A percentile compares a stretch with the other conserved stretches of the same genome.
Conservation (phyloP, 768 basidiomycete species). For the Boletus reticulatus region DNA sequence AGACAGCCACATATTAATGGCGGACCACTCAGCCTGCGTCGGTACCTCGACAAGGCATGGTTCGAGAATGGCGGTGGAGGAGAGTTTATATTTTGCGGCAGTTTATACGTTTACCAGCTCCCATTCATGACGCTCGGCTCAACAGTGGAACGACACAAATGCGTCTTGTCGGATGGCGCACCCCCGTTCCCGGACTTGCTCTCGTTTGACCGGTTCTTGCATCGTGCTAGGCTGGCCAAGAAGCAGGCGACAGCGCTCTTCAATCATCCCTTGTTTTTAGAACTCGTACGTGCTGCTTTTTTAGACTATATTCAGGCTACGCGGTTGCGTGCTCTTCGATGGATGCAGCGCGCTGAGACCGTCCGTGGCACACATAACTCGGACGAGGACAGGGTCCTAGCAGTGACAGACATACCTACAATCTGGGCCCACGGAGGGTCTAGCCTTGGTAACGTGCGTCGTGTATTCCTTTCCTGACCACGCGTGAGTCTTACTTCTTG, state of each 20-base stretch:
- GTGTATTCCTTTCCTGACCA: too few relatives aligned
- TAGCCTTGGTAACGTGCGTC: too few relatives aligned
- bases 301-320: conserved; percentile 4
- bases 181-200: conserved; percentile 43
- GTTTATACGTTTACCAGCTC: conserved; percentile 43
- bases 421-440: too few relatives aligned
- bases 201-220: conserved; percentile 43
- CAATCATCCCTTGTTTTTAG: conserved; percentile 46
- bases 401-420: too few relatives aligned
- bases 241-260: conserved; percentile 33
- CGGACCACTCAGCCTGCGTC: conserved; percentile 52
- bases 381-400: neutral
- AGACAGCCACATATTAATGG: conserved; percentile 47
- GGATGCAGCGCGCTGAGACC: conserved; percentile 16
- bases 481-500: too few relatives aligned
- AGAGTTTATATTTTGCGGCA: conserved; percentile 38
- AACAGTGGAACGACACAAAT: neutral
- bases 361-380: too few relatives aligned
- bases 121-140: conserved; percentile 47
- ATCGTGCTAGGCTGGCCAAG: conserved; percentile 38
- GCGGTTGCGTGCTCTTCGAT: conserved; percentile 17
- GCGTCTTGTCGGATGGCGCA: conserved; percentile 15
- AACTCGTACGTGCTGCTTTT: conserved; percentile 28
- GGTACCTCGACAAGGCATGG: conserved; percentile 49
- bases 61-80: conserved; percentile 40